A percentile compares a stretch with the other conserved stretches of the same genome.
phyloP scores from a whole-genome alignment of 768 basidiomycete species.

The Tulasnella sp. region DNA sequence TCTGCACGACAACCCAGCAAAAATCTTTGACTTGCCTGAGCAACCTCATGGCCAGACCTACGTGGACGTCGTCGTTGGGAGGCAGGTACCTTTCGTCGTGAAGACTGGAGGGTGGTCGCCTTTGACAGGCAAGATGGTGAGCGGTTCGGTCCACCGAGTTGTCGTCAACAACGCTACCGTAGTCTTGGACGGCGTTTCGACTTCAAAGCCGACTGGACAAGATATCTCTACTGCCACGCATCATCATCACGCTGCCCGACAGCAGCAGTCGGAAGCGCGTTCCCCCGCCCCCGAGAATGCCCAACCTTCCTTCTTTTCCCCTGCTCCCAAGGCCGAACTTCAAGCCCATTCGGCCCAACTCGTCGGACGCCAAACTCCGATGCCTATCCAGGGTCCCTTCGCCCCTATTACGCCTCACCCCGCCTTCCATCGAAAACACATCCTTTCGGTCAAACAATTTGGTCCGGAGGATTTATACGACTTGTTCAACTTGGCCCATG shows the following conservation, averaged over 20 bases:
- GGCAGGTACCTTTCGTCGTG: slow-evolving; percentile 61
- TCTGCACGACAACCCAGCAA: slow-evolving; percentile 89
- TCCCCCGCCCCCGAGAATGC: slow-evolving; percentile 29
- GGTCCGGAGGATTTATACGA: slow-evolving; percentile 86
- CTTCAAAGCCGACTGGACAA: slow-evolving; percentile 61
- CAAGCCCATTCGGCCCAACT: background rate
- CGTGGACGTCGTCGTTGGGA: slow-evolving; percentile 90
- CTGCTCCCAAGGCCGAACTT: background rate
- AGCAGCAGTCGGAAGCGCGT: background rate
- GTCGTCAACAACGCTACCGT: slow-evolving; percentile 86
- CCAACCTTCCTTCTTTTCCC: slow-evolving; percentile 2
- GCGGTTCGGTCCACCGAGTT: slow-evolving; percentile 86
- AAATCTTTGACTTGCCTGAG: slow-evolving; percentile 89
- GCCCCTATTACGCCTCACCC: slow-evolving; percentile 66
- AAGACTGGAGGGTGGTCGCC: slow-evolving; percentile 78
- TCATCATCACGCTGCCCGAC: background rate
- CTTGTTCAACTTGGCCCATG: slow-evolving; percentile 91
- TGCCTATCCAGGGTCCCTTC: slow-evolving; percentile 43
- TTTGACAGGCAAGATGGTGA: slow-evolving; percentile 60
- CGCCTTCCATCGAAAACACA: slow-evolving; percentile 90
- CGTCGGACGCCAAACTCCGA: background rate
- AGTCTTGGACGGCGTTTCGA: slow-evolving; percentile 82
- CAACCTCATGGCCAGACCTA: slow-evolving; percentile 68
- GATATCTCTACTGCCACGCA: slow-evolving; percentile 61
- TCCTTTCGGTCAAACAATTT: slow-evolving; percentile 94